A percentile compares a stretch with the other conserved stretches of the same genome.
phyloP scores from a whole-genome alignment of 1,284 basidiomycete genomes.

The Ganoderma leucocontextum region DNA sequence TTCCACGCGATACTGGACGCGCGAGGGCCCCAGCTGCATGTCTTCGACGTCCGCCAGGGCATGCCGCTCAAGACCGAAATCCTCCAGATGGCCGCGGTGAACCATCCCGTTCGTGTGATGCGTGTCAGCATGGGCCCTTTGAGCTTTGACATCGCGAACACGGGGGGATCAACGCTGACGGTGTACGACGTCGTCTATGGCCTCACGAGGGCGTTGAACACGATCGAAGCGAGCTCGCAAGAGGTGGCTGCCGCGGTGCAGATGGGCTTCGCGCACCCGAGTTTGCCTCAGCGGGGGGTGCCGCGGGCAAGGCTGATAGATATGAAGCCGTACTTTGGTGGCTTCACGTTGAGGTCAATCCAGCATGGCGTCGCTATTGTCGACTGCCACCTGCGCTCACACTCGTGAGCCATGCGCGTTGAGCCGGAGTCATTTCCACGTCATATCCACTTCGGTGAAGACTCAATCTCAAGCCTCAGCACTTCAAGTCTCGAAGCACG shows the following conservation, averaged over 20 bases:
- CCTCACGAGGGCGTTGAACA: slow-evolving; percentile 13
- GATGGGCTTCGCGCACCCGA: slow-evolving; percentile 3
- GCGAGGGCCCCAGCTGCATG: slow-evolving; percentile 2
- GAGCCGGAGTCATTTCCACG: neutral
- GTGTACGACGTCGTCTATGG: slow-evolving; percentile 27
- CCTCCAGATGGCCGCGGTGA: slow-evolving; percentile 17
- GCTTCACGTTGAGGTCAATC: slow-evolving; percentile 24
- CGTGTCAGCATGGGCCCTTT: slow-evolving; percentile 20
- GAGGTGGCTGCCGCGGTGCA: slow-evolving; percentile 11
- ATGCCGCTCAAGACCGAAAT: slow-evolving; percentile 16
- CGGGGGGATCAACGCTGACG: slow-evolving; percentile 16
- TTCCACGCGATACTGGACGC: slow-evolving; percentile 32
- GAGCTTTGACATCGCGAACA: slow-evolving; percentile 15
- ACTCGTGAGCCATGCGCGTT: slow-evolving; percentile 15
- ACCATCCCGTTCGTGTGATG: slow-evolving; percentile 23
- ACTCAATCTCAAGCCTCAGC: neutral
- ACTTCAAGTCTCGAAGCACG: neutral
- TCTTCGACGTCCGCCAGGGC: slow-evolving; percentile 28
- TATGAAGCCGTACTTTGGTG: slow-evolving; percentile 22
- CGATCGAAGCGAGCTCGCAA: slow-evolving; percentile 10
- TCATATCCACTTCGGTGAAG: neutral
- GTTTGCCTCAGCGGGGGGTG: neutral
- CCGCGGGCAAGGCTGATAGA: neutral
- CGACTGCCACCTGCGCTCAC: slow-evolving; percentile 27
- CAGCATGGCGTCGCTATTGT: slow-evolving; percentile 23